A percentile compares a stretch with the other conserved stretches of the same genome.
These are phyloP conservation scores for Aphanomyces euteiches DNA, from an alignment of 352 stramenopile genomes.

Conservation along the genomic window DNA sequence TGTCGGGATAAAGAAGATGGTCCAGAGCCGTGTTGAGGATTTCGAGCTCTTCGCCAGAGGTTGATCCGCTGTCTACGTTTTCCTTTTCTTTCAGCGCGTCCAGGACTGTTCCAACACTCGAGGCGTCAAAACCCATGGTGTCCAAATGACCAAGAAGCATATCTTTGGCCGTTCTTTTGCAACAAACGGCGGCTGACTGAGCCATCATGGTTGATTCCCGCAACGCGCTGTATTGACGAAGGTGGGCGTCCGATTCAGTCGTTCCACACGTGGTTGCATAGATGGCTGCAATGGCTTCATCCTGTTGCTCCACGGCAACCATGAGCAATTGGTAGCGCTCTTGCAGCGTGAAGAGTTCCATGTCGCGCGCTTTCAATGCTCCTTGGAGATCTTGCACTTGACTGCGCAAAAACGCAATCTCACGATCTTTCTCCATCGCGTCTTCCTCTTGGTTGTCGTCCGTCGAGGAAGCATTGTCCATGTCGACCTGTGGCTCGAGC, in stretches of 20 bases:
- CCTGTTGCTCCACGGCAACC: conserved; percentile 64
- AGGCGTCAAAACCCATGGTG: conserved; percentile 49
- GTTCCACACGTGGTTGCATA: conserved; percentile 42
- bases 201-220: conserved; percentile 21
- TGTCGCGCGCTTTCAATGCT: conserved; percentile 63
- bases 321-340: conserved; percentile 64
- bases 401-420: conserved; percentile 38
- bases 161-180: conserved; percentile 35
- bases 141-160: conserved; percentile 49
- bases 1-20: conserved; percentile 41
- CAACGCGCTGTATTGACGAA: conserved; percentile 18
- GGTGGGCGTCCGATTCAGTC: conserved; percentile 4
- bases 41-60: conserved; percentile 13
- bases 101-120: conserved; percentile 38
- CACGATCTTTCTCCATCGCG: conserved; percentile 13
- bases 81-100: conserved; percentile 39
- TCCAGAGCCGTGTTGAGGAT: conserved; percentile 48
- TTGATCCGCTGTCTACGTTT: conserved; percentile 12
- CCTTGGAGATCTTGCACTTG: conserved; percentile 64
- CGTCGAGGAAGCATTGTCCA: conserved; percentile 6
- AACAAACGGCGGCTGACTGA: not conserved
- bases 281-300: conserved; percentile 75
- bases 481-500: not conserved
- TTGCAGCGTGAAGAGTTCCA: conserved; percentile 60
- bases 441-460: conserved; percentile 26